Evolutionary conservation across 2,329 filamentous ascomycete genomes (phyloP).

Genomic region (Coniochaeta sp.): DNA sequence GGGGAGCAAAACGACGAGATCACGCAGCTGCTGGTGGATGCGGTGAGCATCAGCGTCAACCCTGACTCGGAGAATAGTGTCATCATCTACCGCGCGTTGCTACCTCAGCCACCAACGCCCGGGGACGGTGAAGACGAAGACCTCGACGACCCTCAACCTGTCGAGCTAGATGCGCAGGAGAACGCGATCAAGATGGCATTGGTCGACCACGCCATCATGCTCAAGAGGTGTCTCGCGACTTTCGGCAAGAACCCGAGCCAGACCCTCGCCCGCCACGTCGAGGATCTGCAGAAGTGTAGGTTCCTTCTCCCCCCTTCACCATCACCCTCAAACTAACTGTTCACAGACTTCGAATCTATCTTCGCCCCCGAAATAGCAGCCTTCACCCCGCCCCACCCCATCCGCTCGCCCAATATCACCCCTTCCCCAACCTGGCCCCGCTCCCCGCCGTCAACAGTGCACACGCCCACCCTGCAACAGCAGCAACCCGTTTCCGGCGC

Average conservation of each 20-base stretch:
- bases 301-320: slow-evolving; percentile 14
- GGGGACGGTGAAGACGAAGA: slow-evolving; percentile 27
- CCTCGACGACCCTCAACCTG: slow-evolving; percentile 35
- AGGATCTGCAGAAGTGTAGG: slow-evolving; percentile 61
- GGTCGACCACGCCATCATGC: slow-evolving; percentile 80
- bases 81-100: slow-evolving; percentile 66
- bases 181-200: slow-evolving; percentile 78
- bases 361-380: slow-evolving; percentile 61
- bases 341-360: slow-evolving; percentile 50
- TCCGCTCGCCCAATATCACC: slow-evolving; percentile 32
- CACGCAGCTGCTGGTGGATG: slow-evolving; percentile 64
- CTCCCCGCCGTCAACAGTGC: slow-evolving; percentile 35
- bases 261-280: slow-evolving; percentile 47
- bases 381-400: slow-evolving; percentile 45
- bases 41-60: slow-evolving; percentile 71
- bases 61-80: slow-evolving; percentile 69
- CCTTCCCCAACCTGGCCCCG: slow-evolving; percentile 40
- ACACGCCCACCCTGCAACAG: slow-evolving; percentile 24
- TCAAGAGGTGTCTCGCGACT: slow-evolving; percentile 71
- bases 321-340: slow-evolving; percentile 6
- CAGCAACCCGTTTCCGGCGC: slow-evolving; percentile 7
- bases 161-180: slow-evolving; percentile 53
- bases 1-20: slow-evolving; percentile 58
- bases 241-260: slow-evolving; percentile 57
- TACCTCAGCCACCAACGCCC: slow-evolving; percentile 39